Conservation (phyloP, 2,329 filamentous ascomycete species). For the Orbilia oligospora region DNA sequence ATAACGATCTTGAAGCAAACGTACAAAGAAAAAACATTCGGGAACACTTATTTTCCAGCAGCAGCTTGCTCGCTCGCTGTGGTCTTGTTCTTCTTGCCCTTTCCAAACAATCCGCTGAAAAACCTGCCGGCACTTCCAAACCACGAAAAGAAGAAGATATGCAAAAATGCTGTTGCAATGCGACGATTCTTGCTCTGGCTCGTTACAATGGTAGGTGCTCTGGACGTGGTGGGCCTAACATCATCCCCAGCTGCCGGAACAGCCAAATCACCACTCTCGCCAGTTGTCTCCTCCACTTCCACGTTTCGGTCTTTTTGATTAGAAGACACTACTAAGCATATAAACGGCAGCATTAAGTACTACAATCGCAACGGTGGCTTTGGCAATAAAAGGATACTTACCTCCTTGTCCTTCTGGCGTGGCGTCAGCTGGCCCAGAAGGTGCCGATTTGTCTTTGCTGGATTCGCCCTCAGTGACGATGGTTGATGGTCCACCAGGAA, state of each 20-base stretch:
- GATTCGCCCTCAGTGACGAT: constrained; percentile 44
- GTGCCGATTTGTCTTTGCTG: constrained; percentile 17
- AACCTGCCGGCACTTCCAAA: constrained; percentile 53
- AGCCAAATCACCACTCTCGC: constrained; percentile 8
- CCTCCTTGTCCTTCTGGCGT: constrained; percentile 44
- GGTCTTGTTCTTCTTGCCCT: constrained; percentile 48
- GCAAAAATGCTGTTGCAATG: constrained; percentile 54
- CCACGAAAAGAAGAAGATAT: constrained; percentile 60
- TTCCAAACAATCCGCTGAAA: constrained; percentile 56
- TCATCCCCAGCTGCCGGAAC: constrained; percentile 21
- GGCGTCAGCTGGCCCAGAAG: constrained; percentile 25
- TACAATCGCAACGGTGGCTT: constrained; percentile 59
- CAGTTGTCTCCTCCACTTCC: constrained; percentile 6
- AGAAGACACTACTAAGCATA: constrained; percentile 59
- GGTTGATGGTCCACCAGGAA: constrained; percentile 54
- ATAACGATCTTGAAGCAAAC: background rate
- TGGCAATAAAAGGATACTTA: constrained; percentile 55
- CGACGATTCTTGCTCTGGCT: constrained; percentile 53
- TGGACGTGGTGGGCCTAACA: constrained; percentile 47
- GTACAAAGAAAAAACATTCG: background rate
- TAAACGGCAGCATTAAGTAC: constrained; percentile 58
- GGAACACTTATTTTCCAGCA: constrained; percentile 6
- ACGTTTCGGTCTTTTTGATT: constrained; percentile 27
- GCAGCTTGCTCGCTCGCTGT: constrained; percentile 21
- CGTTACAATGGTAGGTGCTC: constrained; percentile 54